Conservation (phyloP, 768 basidiomycete genomes). For the Gyrodon lividus region DNA sequence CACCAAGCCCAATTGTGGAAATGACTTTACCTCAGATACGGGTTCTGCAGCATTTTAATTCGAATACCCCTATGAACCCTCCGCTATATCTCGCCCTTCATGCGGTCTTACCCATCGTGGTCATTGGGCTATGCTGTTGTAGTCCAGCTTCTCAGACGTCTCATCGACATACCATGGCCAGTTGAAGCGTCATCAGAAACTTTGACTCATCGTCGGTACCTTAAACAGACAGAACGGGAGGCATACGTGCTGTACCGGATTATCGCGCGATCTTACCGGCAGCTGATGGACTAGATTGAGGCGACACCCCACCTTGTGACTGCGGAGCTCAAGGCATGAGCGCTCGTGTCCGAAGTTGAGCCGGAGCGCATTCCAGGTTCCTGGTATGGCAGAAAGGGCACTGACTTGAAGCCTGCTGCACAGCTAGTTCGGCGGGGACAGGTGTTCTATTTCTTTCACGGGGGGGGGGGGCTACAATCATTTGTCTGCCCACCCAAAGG, state of each 20-base stretch:
- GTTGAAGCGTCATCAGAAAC: background rate
- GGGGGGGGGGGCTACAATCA: conserved; percentile 61
- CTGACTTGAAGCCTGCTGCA: conserved; percentile 31
- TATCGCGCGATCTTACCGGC: conserved; percentile 10
- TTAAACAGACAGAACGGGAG: conserved; percentile 8
- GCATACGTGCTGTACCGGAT: conserved; percentile 6
- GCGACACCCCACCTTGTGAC: conserved; percentile 30
- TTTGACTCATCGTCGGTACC: background rate
- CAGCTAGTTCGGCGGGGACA: conserved; percentile 47
- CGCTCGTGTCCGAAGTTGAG: conserved; percentile 35
- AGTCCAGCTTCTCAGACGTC: conserved; percentile 35
- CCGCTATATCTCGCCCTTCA: conserved; percentile 31
- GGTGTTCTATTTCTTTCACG: conserved; percentile 62
- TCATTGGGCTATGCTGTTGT: conserved; percentile 38
- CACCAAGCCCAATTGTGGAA: conserved; percentile 47
- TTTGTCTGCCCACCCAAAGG: conserved; percentile 57
- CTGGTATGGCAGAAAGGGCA: conserved; percentile 48
- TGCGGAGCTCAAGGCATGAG: conserved; percentile 28
- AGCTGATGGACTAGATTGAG: conserved; percentile 30
- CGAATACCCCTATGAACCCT: conserved; percentile 50
- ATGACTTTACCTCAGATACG: conserved; percentile 45
- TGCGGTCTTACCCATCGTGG: conserved; percentile 49
- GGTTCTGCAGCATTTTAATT: conserved; percentile 40
- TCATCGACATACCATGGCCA: conserved; percentile 12
- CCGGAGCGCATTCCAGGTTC: conserved; percentile 54